These are phyloP conservation scores for Dentipellis sp. DNA, from an alignment of 768 basidiomycete species.

Conservation along the genomic window DNA sequence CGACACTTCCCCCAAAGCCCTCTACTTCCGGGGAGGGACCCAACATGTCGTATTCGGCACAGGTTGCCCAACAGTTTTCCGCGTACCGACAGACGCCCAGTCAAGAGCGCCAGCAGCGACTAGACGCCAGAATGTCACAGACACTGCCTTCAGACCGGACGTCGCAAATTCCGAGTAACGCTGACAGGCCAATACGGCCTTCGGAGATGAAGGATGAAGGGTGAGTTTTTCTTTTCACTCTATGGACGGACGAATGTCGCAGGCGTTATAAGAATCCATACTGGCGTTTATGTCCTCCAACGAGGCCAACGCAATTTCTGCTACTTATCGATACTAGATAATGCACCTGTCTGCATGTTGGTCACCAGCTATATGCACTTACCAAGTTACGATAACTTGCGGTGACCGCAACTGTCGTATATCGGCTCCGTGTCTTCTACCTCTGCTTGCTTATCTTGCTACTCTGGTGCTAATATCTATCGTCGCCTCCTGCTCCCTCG, in stretches of 20 bases:
- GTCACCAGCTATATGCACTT: constrained; percentile 12
- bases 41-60: constrained; percentile 48
- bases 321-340: constrained; percentile 12
- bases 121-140: background rate
- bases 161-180: background rate
- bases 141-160: background rate
- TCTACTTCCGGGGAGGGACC: constrained; percentile 9
- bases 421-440: constrained; percentile 3
- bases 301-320: background rate
- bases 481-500: background rate
- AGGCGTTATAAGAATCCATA: no score
- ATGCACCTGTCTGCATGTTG: constrained; percentile 4
- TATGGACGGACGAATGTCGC: no score
- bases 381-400: constrained; percentile 11
- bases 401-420: constrained; percentile 3
- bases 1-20: constrained; percentile 10
- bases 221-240: constrained; percentile 49
- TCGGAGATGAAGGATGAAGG: constrained; percentile 98
- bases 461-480: constrained; percentile 12
- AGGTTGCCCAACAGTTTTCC: constrained; percentile 58
- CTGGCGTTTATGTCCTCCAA: no score
- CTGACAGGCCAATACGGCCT: constrained; percentile 54
- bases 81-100: constrained; percentile 57
- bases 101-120: constrained; percentile 47
- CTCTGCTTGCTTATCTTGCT: constrained; percentile 10